Conservation (phyloP, 805 yeast genomes). For the Cyberlindnera bimundalis region DNA sequence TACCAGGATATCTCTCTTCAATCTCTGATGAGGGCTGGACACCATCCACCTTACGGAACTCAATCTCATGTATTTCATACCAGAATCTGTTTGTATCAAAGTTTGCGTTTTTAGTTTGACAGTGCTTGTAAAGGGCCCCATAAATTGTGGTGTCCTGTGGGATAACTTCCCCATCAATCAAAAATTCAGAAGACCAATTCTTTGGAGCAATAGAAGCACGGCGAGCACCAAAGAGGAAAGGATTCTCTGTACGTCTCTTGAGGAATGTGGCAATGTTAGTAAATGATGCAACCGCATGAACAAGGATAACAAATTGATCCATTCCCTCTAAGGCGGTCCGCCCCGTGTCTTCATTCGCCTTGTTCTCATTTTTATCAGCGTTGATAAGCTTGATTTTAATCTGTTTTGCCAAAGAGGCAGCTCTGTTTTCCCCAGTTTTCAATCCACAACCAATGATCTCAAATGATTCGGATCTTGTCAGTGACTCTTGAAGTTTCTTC, state of each 20-base stretch:
- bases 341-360: slow-evolving; percentile 1
- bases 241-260: slow-evolving; percentile 33
- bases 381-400: slow-evolving; percentile 52
- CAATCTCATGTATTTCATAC: slow-evolving; percentile 51
- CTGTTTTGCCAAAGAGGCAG: slow-evolving; percentile 69
- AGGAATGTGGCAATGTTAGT: slow-evolving; percentile 42
- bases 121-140: slow-evolving; percentile 62
- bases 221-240: slow-evolving; percentile 25
- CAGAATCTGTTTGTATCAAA: slow-evolving; percentile 54
- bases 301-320: slow-evolving; percentile 33
- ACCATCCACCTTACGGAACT: slow-evolving; percentile 40
- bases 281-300: slow-evolving; percentile 54
- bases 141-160: slow-evolving; percentile 69
- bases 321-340: slow-evolving; percentile 21
- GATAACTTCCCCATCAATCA: slow-evolving; percentile 51
- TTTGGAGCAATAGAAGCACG: slow-evolving; percentile 15
- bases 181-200: slow-evolving; percentile 50
- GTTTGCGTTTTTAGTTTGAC: slow-evolving; percentile 35
- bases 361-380: slow-evolving; percentile 30
- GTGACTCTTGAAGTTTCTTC: slow-evolving; percentile 62
- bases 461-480: slow-evolving; percentile 72
- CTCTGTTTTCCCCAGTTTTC: slow-evolving; percentile 38
- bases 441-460: slow-evolving; percentile 48
- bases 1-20: slow-evolving; percentile 30
- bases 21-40: slow-evolving; percentile 20